Evolutionary conservation across 352 stramenopile genomes (phyloP).

Genomic region (Phytopythium cucurbitacearum): DNA sequence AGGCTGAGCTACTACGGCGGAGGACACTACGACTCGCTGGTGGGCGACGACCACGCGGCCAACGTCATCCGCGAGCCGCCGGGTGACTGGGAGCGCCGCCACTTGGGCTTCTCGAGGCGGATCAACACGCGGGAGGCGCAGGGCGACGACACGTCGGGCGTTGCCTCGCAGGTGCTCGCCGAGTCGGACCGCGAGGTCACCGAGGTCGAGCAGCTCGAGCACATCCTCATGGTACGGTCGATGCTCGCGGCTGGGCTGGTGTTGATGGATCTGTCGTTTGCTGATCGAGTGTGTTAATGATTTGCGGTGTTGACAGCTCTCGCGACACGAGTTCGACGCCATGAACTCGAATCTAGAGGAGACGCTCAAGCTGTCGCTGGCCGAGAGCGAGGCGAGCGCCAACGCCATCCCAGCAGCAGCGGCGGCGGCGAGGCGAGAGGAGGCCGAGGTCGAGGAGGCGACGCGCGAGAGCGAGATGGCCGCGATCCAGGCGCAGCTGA

Average conservation of each 20-base stretch:
- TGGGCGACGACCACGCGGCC: constrained; percentile 40
- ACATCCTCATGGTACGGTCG: constrained; percentile 54
- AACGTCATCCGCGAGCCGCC: constrained; percentile 62
- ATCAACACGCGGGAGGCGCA: constrained; percentile 58
- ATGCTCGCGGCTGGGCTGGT: not conserved
- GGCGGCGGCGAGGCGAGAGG: constrained; percentile 25
- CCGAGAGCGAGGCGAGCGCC: constrained; percentile 27
- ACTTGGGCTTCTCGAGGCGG: constrained; percentile 60
- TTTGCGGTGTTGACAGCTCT: constrained; percentile 29
- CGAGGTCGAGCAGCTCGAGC: constrained; percentile 68
- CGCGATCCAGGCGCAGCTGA: constrained; percentile 64
- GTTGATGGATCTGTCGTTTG: no score
- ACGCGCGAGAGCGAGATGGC: constrained; percentile 71
- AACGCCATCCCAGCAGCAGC: not conserved
- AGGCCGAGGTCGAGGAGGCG: constrained; percentile 40
- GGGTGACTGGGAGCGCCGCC: constrained; percentile 60
- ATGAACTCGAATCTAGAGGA: constrained; percentile 78
- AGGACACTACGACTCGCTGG: constrained; percentile 89
- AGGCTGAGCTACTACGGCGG: constrained; percentile 91
- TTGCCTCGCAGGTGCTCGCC: constrained; percentile 22
- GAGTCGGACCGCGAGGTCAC: constrained; percentile 44
- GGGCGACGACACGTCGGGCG: constrained; percentile 14
- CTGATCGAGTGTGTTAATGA: constrained; percentile 6
- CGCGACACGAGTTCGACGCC: constrained; percentile 67
- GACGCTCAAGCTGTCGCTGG: constrained; percentile 58